Percentiles rank a stretch among this genome's conserved stretches.
phyloP scores from a whole-genome alignment of 2,329 filamentous ascomycete species.

The Alternaria incomplexa region DNA sequence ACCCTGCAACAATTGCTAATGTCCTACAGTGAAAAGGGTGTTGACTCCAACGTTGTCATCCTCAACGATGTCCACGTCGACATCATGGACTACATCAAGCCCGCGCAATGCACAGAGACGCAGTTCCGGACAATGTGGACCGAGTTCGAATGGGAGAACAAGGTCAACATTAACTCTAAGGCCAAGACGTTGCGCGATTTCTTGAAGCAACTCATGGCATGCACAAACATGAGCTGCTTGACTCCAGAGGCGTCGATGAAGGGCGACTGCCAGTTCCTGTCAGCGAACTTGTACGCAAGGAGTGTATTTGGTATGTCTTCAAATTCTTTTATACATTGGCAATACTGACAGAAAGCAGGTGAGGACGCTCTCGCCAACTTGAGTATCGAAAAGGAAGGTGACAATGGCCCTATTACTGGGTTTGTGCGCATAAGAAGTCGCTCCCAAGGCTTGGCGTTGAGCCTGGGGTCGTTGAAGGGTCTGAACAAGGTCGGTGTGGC shows the following conservation, averaged over 20 bases:
- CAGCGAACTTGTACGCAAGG: slow-evolving; percentile 92
- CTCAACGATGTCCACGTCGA: slow-evolving; percentile 98
- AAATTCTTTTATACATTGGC: not conserved
- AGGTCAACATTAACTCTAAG: slow-evolving; percentile 99
- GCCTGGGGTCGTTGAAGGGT: slow-evolving; percentile 91
- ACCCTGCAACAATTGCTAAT: slow-evolving; percentile 48
- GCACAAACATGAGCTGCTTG: slow-evolving; percentile 97
- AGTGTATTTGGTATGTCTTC: slow-evolving; percentile 91
- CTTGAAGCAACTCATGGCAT: slow-evolving; percentile 92
- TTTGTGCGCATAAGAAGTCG: slow-evolving; percentile 98
- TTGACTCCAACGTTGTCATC: slow-evolving; percentile 87
- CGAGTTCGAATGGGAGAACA: slow-evolving; percentile 99
- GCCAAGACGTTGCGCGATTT: slow-evolving; percentile 90
- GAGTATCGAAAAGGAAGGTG: slow-evolving; percentile 96
- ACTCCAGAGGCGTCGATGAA: slow-evolving; percentile 96
- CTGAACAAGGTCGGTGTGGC: slow-evolving; percentile 64
- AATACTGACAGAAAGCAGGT: slow-evolving; percentile 60
- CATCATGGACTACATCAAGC: slow-evolving; percentile 99
- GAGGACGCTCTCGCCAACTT: slow-evolving; percentile 98
- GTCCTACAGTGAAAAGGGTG: slow-evolving; percentile 72
- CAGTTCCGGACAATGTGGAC: slow-evolving; percentile 99
- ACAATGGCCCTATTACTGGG: slow-evolving; percentile 92
- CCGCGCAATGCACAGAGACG: slow-evolving; percentile 93
- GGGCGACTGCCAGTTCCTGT: slow-evolving; percentile 97
- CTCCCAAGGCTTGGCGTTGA: slow-evolving; percentile 92